Conservation (phyloP, 768 basidiomycete species). For the Cyathus striatus region DNA sequence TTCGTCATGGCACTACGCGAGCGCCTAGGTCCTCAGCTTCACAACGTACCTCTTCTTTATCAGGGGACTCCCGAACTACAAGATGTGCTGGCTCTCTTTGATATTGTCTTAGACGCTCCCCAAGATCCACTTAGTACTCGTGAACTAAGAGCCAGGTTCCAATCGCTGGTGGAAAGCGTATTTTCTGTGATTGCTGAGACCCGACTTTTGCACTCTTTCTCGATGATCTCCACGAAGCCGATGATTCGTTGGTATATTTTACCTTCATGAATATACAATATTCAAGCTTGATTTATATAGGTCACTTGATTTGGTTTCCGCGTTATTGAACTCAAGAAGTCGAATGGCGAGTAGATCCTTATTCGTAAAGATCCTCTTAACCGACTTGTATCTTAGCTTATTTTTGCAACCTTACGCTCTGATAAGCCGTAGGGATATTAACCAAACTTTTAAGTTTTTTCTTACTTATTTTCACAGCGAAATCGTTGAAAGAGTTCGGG, state of each 20-base stretch:
- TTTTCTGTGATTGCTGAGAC: slow-evolving; percentile 68
- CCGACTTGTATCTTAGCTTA: slow-evolving; percentile 33
- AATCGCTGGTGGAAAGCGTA: slow-evolving; percentile 65
- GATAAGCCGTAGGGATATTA: slow-evolving; percentile 42
- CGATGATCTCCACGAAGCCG: slow-evolving; percentile 73
- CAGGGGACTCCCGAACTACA: slow-evolving; percentile 66
- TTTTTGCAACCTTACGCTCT: slow-evolving; percentile 59
- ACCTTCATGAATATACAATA: background rate
- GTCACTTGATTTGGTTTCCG: slow-evolving; percentile 60
- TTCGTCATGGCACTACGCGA: slow-evolving; percentile 57
- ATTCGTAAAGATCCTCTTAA: slow-evolving; percentile 3
- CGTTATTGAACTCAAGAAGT: slow-evolving; percentile 59
- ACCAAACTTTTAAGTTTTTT: too few species aligned
- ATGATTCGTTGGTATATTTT: slow-evolving; percentile 46
- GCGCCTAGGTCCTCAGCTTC: slow-evolving; percentile 63
- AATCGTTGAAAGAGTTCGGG: slow-evolving; percentile 45
- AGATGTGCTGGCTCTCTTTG: slow-evolving; percentile 55
- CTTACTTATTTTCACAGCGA: slow-evolving; percentile 18
- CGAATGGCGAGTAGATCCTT: slow-evolving; percentile 43
- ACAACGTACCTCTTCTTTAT: slow-evolving; percentile 65
- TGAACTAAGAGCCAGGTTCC: slow-evolving; percentile 66
- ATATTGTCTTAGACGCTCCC: slow-evolving; percentile 44
- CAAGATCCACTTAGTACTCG: slow-evolving; percentile 50
- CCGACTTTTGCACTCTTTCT: slow-evolving; percentile 63
- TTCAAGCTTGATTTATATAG: slow-evolving; percentile 26